These are phyloP conservation scores for Diplotaxis tenuifolia DNA, from an alignment of 345 rosid genomes.

Conservation along the genomic window DNA sequence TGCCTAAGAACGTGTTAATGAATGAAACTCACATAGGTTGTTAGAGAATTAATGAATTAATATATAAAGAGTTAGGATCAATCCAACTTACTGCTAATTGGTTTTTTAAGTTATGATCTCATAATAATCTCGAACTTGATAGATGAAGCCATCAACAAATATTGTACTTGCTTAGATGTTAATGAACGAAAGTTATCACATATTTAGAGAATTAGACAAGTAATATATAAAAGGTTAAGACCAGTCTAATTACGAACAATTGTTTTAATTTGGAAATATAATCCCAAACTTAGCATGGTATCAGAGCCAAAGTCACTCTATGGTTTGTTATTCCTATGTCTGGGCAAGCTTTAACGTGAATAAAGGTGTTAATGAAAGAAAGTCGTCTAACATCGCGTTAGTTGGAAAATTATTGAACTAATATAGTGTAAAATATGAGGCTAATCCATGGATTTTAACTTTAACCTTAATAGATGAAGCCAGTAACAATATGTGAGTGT, in stretches of 20 bases:
- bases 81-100: not conserved
- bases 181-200: not conserved
- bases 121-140: too few relatives aligned
- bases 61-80: not conserved
- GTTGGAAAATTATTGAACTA: too few relatives aligned
- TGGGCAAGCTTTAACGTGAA: not conserved
- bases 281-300: not conserved
- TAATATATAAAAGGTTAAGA: too few relatives aligned
- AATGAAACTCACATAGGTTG: too few relatives aligned
- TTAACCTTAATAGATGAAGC: not conserved
- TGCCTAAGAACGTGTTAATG: not conserved
- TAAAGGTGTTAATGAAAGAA: too few relatives aligned
- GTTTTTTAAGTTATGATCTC: not conserved
- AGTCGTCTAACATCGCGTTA: too few relatives aligned
- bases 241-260: not conserved
- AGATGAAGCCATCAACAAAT: not conserved
- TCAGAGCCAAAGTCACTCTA: not conserved
- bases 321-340: not conserved
- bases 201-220: not conserved
- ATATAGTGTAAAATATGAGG: too few relatives aligned
- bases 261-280: too few relatives aligned
- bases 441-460: too few relatives aligned
- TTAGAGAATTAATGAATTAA: too few relatives aligned
- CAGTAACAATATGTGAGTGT: slow-evolving; percentile 31
- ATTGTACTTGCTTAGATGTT: not conserved